These are phyloP conservation scores for Zygosaccharomyces siamensis DNA, from an alignment of 805 yeast genomes.

Conservation along the genomic window DNA sequence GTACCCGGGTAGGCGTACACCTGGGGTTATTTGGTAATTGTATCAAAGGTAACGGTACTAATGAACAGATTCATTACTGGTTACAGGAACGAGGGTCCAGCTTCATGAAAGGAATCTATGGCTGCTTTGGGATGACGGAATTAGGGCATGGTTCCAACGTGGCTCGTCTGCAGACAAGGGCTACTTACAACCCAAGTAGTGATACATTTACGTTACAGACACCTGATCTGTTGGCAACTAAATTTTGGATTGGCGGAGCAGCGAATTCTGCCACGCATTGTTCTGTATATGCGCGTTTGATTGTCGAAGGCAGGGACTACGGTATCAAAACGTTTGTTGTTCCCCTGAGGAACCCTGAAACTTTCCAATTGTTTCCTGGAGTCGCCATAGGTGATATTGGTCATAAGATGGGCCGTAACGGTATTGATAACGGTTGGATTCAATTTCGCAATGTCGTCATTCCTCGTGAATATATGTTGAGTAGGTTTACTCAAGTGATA, in stretches of 20 bases:
- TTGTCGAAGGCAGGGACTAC: conserved; percentile 77
- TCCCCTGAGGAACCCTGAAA: conserved; percentile 67
- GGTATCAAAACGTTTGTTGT: conserved; percentile 93
- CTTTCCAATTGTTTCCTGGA: conserved; percentile 73
- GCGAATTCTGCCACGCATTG: conserved; percentile 91
- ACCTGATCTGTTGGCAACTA: conserved; percentile 88
- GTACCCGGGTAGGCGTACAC: conserved; percentile 84
- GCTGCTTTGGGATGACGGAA: conserved; percentile 93
- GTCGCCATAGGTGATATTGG: conserved; percentile 88
- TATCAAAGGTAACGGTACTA: conserved; percentile 81
- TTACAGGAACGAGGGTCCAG: conserved; percentile 61
- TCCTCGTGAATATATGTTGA: conserved; percentile 79
- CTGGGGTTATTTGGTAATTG: conserved; percentile 79
- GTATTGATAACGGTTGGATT: conserved; percentile 96
- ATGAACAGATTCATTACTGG: conserved; percentile 82
- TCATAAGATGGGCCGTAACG: conserved; percentile 92
- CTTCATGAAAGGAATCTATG: conserved; percentile 58
- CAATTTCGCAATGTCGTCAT: conserved; percentile 80
- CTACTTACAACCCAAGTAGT: conserved; percentile 60
- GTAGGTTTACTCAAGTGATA: conserved; percentile 69
- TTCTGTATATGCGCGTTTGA: conserved; percentile 77
- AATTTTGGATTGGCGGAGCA: conserved; percentile 99
- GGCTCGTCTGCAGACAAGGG: conserved; percentile 90
- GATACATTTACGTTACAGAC: conserved; percentile 76
- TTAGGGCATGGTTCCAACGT: conserved; percentile 92